Conservation (phyloP, 345 rosid genomes). For the Populus ilicifolia region DNA sequence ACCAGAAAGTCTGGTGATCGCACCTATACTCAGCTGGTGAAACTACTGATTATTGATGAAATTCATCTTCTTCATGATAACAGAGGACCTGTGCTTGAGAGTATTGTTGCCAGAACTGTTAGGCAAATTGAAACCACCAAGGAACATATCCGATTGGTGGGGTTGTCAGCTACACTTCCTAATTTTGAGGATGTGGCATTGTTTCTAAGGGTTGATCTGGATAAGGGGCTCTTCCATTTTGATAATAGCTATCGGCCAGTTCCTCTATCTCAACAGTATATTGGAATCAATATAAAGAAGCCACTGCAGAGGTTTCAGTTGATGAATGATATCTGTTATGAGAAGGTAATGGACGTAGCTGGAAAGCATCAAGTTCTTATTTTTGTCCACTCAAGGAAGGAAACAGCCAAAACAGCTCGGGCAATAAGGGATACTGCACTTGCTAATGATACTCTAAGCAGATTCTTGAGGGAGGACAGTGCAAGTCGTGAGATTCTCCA, state of each 20-base stretch:
- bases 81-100: conserved; percentile 97
- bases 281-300: conserved; percentile 85
- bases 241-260: conserved; percentile 96
- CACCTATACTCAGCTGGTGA: conserved; percentile 89
- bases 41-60: conserved; percentile 86
- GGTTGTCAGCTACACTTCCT: conserved; percentile 91
- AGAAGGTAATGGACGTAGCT: conserved; percentile 84
- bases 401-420: conserved; percentile 83
- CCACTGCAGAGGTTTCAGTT: conserved; percentile 93
- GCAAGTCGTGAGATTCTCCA: conserved; percentile 79
- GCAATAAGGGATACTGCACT: conserved; percentile 83
- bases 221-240: conserved; percentile 73
- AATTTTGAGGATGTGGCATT: conserved; percentile 92
- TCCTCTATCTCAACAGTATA: conserved; percentile 86
- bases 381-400: conserved; percentile 96
- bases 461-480: conserved; percentile 80
- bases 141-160: conserved; percentile 90
- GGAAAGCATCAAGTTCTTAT: conserved; percentile 96
- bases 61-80: conserved; percentile 97
- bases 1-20: conserved; percentile 99
- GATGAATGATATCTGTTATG: conserved; percentile 94
- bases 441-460: conserved; percentile 75
- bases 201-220: conserved; percentile 70
- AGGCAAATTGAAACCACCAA: conserved; percentile 91
- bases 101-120: conserved; percentile 94